A percentile compares a stretch with the other conserved stretches of the same genome.
Conservation (phyloP, 441 rosid species). For the Syzygium syzygioides region DNA sequence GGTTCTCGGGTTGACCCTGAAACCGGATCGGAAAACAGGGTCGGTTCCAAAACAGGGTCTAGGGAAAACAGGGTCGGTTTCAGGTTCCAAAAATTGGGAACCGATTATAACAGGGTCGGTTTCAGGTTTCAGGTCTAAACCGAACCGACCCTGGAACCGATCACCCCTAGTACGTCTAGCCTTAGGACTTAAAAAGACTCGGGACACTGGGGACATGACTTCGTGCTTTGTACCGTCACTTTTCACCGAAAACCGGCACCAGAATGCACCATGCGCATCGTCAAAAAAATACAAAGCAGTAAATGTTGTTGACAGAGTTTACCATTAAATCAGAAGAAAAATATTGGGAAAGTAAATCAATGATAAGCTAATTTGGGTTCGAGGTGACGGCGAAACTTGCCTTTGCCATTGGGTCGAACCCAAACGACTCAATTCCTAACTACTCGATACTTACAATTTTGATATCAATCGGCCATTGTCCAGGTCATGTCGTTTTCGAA, state of each 20-base stretch:
- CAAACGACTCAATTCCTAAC: neutral
- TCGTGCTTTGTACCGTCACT: neutral
- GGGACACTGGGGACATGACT: neutral
- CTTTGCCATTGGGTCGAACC: slow-evolving; percentile 6
- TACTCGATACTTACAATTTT: neutral
- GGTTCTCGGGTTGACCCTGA: no score
- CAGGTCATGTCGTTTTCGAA: slow-evolving; percentile 93
- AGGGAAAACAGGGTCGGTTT: no score
- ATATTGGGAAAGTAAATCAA: neutral
- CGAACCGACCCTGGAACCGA: no score
- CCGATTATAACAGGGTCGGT: no score
- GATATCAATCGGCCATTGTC: slow-evolving; percentile 50
- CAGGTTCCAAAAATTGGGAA: no score
- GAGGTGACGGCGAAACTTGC: neutral
- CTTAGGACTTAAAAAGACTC: neutral
- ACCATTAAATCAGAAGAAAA: neutral
- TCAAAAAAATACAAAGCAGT: neutral
- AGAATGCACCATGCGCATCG: neutral
- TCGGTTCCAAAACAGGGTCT: no score
- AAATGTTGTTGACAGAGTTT: neutral
- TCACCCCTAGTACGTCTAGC: neutral
- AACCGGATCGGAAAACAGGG: no score
- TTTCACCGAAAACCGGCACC: neutral
- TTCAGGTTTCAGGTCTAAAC: no score
- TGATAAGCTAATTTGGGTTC: neutral